These are phyloP conservation scores for Fusarium armeniacum DNA, from an alignment of 2,329 filamentous ascomycete species.

Conservation along the genomic window DNA sequence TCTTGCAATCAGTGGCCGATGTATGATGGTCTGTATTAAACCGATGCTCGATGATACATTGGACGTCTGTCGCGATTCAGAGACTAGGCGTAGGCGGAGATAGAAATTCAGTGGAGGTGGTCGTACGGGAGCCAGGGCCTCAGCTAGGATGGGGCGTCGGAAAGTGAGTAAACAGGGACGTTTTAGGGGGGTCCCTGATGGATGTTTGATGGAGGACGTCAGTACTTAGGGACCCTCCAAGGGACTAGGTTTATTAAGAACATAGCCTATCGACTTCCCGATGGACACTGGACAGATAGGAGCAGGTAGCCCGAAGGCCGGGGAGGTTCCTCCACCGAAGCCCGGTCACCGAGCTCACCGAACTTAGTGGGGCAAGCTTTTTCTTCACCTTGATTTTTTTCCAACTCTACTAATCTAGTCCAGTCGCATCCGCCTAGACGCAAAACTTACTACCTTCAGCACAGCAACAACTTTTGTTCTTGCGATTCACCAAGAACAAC, in stretches of 20 bases:
- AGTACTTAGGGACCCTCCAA: slow-evolving; percentile 31
- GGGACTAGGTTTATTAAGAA: slow-evolving; percentile 25
- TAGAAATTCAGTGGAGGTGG: slow-evolving; percentile 48
- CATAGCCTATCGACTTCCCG: slow-evolving; percentile 8
- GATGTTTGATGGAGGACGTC: slow-evolving; percentile 33
- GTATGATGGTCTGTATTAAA: slow-evolving; percentile 25
- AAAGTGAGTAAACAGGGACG: slow-evolving; percentile 14
- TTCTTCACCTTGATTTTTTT: slow-evolving; percentile 54
- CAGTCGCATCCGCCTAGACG: slow-evolving; percentile 27
- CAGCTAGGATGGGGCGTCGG: slow-evolving; percentile 38
- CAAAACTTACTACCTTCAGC: slow-evolving; percentile 39
- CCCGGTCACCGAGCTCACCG: slow-evolving; percentile 39
- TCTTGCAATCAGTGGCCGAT: slow-evolving; percentile 21
- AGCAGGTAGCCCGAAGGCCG: background rate
- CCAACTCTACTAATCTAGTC: slow-evolving; percentile 20
- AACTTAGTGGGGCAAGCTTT: slow-evolving; percentile 40
- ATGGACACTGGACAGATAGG: slow-evolving; percentile 13
- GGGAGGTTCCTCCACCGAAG: slow-evolving; percentile 38
- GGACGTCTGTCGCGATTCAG: slow-evolving; percentile 41
- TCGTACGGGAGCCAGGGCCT: slow-evolving; percentile 47
- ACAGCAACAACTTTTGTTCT: slow-evolving; percentile 31
- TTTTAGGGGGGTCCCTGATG: slow-evolving; percentile 31
- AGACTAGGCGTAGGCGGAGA: slow-evolving; percentile 40
- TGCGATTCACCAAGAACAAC: slow-evolving; percentile 23
- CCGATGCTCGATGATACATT: slow-evolving; percentile 35